Evolutionary conservation across 2,329 filamentous ascomycete genomes (phyloP), one percentile per base, ranked within the genome.

Genomic region (Aspergillus sergii): DNA sequence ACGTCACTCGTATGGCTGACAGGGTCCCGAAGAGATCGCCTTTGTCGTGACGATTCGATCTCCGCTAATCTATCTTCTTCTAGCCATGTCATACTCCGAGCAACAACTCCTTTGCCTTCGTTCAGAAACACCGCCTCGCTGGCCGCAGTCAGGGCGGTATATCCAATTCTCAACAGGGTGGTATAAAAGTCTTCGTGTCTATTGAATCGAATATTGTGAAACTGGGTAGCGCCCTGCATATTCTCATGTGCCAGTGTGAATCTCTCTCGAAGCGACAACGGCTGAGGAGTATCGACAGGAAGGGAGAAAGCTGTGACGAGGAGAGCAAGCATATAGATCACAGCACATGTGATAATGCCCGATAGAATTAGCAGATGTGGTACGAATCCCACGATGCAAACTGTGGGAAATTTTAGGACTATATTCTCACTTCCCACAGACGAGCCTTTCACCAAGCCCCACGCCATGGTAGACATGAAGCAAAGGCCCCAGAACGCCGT

Each of bases 171-270:
- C 3, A 98, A 84, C 5, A 98, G 82, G 0, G 93, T 91, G 0
- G 93, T 96, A 75, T 98, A 99, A 74, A 98, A 97, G 75, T 99
- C 95, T 83, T 98, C 96, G 60, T 93, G 89, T 82, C 91, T 89
- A 50, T 89, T 92, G 60, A 98, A 87, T 14, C 89, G 88, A 43
- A 97, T 87, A 45, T 91, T 89, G 1, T 91, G 91, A 26, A 97
- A 84, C 14, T 95, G 93, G 3, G 94, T 88, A 63, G 95, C 95
- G 2, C 94, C 94, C 78, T 97, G 94, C 84, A 98, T 90, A 69
- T 98, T 98, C 56, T 87, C 87, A 72, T 96, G 93, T 0, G 94
- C 94, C 57, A 86, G 83, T 1, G 79, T 74, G 30, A 96, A 81
- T 54, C 93, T 85, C 71, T 92, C 86, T 43, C 77, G 78, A 59